A percentile compares a stretch with the other conserved stretches of the same genome.
phyloP scores from a whole-genome alignment of 495 filamentous ascomycete genomes.

The Rhizodiscina lignyota region DNA sequence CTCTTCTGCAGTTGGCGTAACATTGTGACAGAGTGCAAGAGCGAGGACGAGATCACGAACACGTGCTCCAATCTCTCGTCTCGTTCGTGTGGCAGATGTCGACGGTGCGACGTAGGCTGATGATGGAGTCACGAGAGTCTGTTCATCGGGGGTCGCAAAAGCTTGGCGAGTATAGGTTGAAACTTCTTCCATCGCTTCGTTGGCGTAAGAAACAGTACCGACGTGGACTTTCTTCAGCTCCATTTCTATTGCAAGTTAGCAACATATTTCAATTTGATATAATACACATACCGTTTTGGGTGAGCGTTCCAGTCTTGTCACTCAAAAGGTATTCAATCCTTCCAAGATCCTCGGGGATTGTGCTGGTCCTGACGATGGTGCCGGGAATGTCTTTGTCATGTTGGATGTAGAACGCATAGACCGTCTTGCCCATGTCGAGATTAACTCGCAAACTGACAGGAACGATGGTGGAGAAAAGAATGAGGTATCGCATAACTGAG shows the following conservation, averaged over 20 bases:
- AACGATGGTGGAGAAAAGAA: constrained; percentile 97
- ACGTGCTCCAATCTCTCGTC: constrained; percentile 82
- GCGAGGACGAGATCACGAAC: constrained; percentile 84
- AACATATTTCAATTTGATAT: background rate
- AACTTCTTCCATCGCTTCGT: constrained; percentile 97
- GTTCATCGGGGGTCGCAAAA: constrained; percentile 36
- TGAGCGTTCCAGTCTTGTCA: constrained; percentile 95
- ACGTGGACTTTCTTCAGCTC: constrained; percentile 98
- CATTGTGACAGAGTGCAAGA: constrained; percentile 90
- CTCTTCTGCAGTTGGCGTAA: constrained; percentile 69
- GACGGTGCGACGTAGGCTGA: constrained; percentile 33
- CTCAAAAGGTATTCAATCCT: constrained; percentile 92
- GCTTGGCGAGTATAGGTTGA: constrained; percentile 67
- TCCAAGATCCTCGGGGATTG: constrained; percentile 92
- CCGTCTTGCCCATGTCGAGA: constrained; percentile 88
- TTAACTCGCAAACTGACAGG: constrained; percentile 95
- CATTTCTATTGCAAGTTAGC: constrained; percentile 46
- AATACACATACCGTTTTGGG: constrained; percentile 52
- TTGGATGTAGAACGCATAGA: constrained; percentile 93
- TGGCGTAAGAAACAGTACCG: constrained; percentile 92
- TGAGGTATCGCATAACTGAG: constrained; percentile 86
- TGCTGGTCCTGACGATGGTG: constrained; percentile 88
- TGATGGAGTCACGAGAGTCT: constrained; percentile 53
- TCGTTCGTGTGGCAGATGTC: constrained; percentile 52
- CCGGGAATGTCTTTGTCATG: constrained; percentile 74